phyloP scores from a whole-genome alignment of 1,284 basidiomycete species.

The Cryptococcus sp. region DNA sequence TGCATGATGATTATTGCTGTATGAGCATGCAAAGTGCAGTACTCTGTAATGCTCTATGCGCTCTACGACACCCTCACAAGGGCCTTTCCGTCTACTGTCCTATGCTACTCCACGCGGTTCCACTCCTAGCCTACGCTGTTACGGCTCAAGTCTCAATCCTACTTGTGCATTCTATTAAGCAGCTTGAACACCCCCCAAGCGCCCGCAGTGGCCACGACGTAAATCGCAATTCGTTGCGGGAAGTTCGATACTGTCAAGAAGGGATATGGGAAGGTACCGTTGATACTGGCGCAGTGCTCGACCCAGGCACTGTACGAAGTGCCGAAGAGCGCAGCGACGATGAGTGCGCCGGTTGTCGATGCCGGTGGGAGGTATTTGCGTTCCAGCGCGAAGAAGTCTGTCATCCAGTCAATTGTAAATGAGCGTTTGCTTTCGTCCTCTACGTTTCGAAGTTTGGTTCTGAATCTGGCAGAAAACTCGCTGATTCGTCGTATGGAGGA shows the following conservation, averaged over 20 bases:
- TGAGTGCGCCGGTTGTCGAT: slow-evolving; percentile 57
- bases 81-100: too few relatives aligned
- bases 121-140: neutral
- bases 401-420: neutral
- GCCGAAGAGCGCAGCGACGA: slow-evolving; percentile 56
- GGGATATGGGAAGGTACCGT: slow-evolving; percentile 75
- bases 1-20: too few relatives aligned
- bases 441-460: too few relatives aligned
- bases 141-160: neutral
- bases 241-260: slow-evolving; percentile 68
- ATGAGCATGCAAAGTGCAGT: too few relatives aligned
- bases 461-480: too few relatives aligned
- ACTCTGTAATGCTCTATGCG: too few relatives aligned
- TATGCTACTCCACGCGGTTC: too few relatives aligned
- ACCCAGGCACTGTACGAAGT: slow-evolving; percentile 66
- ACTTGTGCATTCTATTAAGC: slow-evolving; percentile 48
- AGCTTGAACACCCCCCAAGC: slow-evolving; percentile 65
- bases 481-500: too few relatives aligned
- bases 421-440: too few relatives aligned
- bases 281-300: slow-evolving; percentile 66
- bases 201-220: slow-evolving; percentile 59
- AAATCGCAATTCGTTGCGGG: slow-evolving; percentile 63
- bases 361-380: slow-evolving; percentile 60
- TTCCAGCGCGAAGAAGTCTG: slow-evolving; percentile 72
- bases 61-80: too few relatives aligned